Conservation (phyloP, 169 alveolate genomes). For the Babesia bovis region DNA sequence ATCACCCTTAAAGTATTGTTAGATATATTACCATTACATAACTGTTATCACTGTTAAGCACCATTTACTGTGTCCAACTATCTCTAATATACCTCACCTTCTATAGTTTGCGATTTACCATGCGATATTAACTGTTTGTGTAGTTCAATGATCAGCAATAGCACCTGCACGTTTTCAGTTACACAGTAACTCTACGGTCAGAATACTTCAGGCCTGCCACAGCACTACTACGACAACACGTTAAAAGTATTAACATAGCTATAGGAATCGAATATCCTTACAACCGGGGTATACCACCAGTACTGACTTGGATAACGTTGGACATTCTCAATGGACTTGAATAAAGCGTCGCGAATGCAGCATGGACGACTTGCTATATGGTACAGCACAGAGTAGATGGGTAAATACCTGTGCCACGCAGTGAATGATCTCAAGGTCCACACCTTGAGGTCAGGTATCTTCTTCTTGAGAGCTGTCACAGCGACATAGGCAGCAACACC, state of each 20-base stretch:
- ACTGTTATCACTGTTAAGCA: no score
- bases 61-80: no score
- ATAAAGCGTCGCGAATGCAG: background rate
- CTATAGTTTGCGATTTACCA: no score
- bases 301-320: slow-evolving; percentile 8
- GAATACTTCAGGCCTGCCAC: no score
- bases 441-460: slow-evolving; percentile 25
- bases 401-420: background rate
- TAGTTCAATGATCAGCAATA: no score
- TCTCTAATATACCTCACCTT: no score
- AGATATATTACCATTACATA: no score
- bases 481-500: slow-evolving; percentile 58
- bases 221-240: no score
- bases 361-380: background rate
- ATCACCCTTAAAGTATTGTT: no score
- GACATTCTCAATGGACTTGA: background rate
- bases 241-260: slow-evolving; percentile 34
- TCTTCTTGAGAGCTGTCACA: slow-evolving; percentile 15
- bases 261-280: slow-evolving; percentile 33
- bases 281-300: slow-evolving; percentile 23
- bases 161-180: no score
- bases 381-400: background rate
- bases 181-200: no score
- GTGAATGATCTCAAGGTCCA: slow-evolving; percentile 21
- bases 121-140: no score